Conservation (phyloP, 2,329 filamentous ascomycete genomes). For the Colletotrichum sp. region DNA sequence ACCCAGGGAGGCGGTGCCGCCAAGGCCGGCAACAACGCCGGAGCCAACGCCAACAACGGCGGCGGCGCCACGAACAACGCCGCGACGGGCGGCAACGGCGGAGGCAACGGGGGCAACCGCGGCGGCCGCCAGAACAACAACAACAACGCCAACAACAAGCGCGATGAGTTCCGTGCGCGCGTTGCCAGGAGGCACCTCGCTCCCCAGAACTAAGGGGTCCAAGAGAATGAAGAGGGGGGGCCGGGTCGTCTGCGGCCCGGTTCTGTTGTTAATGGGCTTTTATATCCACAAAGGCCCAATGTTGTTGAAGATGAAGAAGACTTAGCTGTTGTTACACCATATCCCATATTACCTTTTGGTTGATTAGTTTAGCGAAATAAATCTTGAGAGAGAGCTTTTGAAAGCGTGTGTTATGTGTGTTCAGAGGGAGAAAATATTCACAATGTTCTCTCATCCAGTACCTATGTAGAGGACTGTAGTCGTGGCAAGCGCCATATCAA, state of each 20-base stretch:
- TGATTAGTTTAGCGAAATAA: neutral
- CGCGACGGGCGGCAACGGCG: neutral
- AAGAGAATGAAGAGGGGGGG: neutral
- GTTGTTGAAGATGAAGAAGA: neutral
- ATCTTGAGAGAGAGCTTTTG: neutral
- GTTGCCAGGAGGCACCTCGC: neutral
- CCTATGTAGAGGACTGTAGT: too few species aligned
- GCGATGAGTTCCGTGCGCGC: neutral
- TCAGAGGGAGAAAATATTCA: too few species aligned
- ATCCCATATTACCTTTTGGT: neutral
- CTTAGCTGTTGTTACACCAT: neutral
- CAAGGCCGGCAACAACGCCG: constrained; percentile 1
- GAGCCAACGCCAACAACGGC: neutral
- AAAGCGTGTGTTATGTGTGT: neutral
- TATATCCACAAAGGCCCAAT: neutral
- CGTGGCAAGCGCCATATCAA: too few species aligned
- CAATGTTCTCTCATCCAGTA: too few species aligned
- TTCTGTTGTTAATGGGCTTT: neutral
- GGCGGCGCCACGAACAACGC: neutral
- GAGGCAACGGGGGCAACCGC: neutral
- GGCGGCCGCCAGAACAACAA: neutral
- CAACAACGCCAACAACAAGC: constrained; percentile 3
- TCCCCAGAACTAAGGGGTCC: neutral
- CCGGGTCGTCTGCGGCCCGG: neutral
- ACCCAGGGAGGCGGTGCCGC: constrained; percentile 11